Conservation (phyloP, 225 moss, liverwort and hornwort genomes). For the Rhytidiadelphus loreus region DNA sequence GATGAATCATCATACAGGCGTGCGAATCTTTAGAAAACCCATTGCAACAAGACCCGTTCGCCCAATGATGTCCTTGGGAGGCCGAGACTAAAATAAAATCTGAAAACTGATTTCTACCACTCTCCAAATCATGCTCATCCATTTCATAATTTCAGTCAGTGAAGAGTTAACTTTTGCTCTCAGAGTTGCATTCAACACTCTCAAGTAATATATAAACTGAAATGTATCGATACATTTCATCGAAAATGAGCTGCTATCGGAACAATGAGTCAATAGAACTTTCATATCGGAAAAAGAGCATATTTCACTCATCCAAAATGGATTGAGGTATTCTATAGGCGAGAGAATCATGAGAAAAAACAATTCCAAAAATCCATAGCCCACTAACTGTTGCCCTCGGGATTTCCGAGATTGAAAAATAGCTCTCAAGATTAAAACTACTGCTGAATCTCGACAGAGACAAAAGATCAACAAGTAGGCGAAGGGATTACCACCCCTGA, state of each 20-base stretch:
- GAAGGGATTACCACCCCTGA: constrained; percentile 19
- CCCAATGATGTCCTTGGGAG: background rate
- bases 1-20: too few species aligned
- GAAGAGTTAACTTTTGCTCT: background rate
- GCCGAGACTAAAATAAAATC: background rate
- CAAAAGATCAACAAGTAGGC: too few species aligned
- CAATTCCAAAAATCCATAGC: background rate
- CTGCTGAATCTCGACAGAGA: too few species aligned
- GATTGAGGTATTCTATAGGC: background rate
- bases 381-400: too few species aligned
- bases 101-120: too few species aligned
- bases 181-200: too few species aligned
- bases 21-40: too few species aligned
- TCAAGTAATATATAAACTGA: too few species aligned
- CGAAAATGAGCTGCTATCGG: background rate
- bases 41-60: background rate
- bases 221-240: background rate
- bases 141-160: too few species aligned
- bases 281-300: too few species aligned
- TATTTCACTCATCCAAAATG: too few species aligned
- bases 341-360: background rate
- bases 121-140: background rate
- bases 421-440: background rate
- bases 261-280: background rate
- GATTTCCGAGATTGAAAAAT: too few species aligned